These are phyloP conservation scores for Apophysomyces elegans DNA, from an alignment of 371 early-diverging fungal species.

Conservation along the genomic window DNA sequence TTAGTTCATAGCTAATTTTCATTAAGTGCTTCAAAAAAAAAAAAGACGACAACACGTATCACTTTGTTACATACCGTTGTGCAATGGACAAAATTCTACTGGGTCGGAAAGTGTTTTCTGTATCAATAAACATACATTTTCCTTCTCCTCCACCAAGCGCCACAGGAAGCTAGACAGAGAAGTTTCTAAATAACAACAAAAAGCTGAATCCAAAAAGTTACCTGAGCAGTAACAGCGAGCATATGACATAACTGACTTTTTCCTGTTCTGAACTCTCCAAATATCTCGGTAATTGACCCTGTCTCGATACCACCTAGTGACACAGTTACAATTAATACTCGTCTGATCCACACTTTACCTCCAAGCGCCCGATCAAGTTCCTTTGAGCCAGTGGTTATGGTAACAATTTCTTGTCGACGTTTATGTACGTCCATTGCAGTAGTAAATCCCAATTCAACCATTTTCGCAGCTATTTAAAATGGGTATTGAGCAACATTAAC, in stretches of 20 bases:
- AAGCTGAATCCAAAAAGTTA: slow-evolving; percentile 24
- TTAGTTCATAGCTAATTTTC: slow-evolving; percentile 67
- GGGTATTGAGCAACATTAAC: not conserved
- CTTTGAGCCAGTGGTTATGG: slow-evolving; percentile 94
- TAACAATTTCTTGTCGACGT: slow-evolving; percentile 85
- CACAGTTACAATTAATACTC: not conserved
- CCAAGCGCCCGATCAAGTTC: slow-evolving; percentile 97
- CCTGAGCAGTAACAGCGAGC: slow-evolving; percentile 97
- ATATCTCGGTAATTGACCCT: slow-evolving; percentile 98
- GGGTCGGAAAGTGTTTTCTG: slow-evolving; percentile 99
- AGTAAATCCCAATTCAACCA: slow-evolving; percentile 98
- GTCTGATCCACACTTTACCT: slow-evolving; percentile 47
- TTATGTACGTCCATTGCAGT: slow-evolving; percentile 96
- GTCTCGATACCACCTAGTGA: slow-evolving; percentile 95
- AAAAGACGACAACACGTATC: not conserved
- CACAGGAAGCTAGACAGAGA: slow-evolving; percentile 69
- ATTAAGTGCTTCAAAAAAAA: not conserved
- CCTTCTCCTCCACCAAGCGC: slow-evolving; percentile 96
- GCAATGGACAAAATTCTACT: slow-evolving; percentile 91
- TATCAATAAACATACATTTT: slow-evolving; percentile 98
- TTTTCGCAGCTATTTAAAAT: slow-evolving; percentile 77
- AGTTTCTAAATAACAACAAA: not conserved
- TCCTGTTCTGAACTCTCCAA: slow-evolving; percentile 99
- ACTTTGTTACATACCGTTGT: slow-evolving; percentile 58
- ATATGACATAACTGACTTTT: slow-evolving; percentile 99